phyloP scores from a whole-genome alignment of 2,329 filamentous ascomycete species.

The Amylocarpus encephaloides region DNA sequence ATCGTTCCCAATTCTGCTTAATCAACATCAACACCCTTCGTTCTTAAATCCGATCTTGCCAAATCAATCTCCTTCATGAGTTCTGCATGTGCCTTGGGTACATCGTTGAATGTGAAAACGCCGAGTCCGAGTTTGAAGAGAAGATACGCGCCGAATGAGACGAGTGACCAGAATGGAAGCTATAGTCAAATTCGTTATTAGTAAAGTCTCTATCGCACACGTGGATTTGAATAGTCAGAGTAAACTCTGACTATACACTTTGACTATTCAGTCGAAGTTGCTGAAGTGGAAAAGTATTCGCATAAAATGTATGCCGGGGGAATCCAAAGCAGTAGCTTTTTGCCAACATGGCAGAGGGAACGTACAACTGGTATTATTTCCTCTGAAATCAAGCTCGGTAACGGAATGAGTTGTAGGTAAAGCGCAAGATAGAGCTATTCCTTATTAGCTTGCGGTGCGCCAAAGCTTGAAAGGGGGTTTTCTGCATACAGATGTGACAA shows the following conservation, averaged over 20 bases:
- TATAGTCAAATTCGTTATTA: conserved; percentile 33
- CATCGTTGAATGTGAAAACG: conserved; percentile 94
- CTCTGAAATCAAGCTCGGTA: conserved; percentile 70
- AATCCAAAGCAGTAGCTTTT: neutral
- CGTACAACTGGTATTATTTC: conserved; percentile 86
- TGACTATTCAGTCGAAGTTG: no score
- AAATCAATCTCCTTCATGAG: conserved; percentile 77
- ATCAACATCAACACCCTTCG: conserved; percentile 60
- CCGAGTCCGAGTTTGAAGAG: conserved; percentile 88
- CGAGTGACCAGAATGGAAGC: conserved; percentile 89
- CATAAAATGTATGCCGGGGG: neutral
- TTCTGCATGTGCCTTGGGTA: conserved; percentile 83
- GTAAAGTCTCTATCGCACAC: conserved; percentile 7
- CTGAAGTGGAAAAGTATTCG: neutral
- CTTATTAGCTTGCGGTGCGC: conserved; percentile 13
- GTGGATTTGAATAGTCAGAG: no score
- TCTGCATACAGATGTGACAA: conserved; percentile 73
- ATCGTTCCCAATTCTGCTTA: conserved; percentile 10
- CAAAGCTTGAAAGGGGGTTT: conserved; percentile 7
- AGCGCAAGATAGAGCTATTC: conserved; percentile 79
- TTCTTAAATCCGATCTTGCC: conserved; percentile 67
- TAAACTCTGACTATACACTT: no score
- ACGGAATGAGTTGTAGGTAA: conserved; percentile 75
- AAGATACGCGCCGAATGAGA: conserved; percentile 86
- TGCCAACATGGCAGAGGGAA: conserved; percentile 18